Evolutionary conservation across 306 rosid genomes (phyloP).

Genomic region (Casuarina glauca): DNA sequence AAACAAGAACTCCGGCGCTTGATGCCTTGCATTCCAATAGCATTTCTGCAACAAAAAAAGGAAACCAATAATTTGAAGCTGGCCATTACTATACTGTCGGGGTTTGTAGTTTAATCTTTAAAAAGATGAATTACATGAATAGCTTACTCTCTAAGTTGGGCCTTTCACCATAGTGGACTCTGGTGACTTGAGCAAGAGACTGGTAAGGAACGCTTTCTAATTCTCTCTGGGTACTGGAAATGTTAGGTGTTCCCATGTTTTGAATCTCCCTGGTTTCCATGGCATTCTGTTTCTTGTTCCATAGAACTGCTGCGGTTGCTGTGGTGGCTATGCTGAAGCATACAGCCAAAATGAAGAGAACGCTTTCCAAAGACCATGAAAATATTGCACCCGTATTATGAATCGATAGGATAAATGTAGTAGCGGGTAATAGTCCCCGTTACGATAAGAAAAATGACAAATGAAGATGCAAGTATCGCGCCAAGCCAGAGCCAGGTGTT

Average conservation of each 20-base stretch:
- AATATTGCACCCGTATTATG: slow-evolving; percentile 43
- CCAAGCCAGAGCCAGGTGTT: slow-evolving; percentile 70
- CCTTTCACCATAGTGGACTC: slow-evolving; percentile 60
- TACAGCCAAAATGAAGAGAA: slow-evolving; percentile 45
- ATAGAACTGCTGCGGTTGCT: slow-evolving; percentile 41
- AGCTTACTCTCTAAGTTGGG: slow-evolving; percentile 67
- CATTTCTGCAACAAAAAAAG: slow-evolving; percentile 29
- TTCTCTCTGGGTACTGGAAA: slow-evolving; percentile 50
- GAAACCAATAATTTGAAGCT: too few species aligned
- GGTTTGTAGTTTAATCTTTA: neutral
- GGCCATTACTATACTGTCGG: too few species aligned
- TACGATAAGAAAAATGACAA: slow-evolving; percentile 46
- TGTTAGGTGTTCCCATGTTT: slow-evolving; percentile 33
- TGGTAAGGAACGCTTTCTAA: slow-evolving; percentile 59
- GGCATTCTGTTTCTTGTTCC: slow-evolving; percentile 44
- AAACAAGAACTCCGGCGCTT: slow-evolving; percentile 51
- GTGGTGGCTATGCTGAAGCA: slow-evolving; percentile 45
- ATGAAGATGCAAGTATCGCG: slow-evolving; percentile 56
- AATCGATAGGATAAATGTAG: slow-evolving; percentile 59
- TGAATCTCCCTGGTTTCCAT: slow-evolving; percentile 45
- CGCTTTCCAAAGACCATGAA: slow-evolving; percentile 32
- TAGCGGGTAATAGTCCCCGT: slow-evolving; percentile 42
- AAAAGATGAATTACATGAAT: too few species aligned
- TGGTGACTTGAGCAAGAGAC: slow-evolving; percentile 45
- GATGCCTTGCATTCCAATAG: slow-evolving; percentile 44